Conservation (phyloP, 371 early-diverging fungal species). For the Mortierella polycephala region DNA sequence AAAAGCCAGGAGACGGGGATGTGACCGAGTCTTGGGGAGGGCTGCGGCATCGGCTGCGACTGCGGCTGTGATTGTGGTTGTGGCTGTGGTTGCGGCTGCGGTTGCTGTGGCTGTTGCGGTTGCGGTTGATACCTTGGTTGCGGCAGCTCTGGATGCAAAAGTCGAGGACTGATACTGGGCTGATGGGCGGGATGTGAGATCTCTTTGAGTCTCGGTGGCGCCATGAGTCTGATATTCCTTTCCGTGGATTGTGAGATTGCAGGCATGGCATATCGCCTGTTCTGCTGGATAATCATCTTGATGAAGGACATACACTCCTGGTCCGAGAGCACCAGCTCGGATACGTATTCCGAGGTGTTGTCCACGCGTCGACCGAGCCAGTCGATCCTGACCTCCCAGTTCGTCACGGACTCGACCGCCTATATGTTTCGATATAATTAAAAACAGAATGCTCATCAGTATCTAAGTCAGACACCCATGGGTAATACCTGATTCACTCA, state of each 20-base stretch:
- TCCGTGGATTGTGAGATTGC: constrained; percentile 46
- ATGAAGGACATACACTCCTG: constrained; percentile 54
- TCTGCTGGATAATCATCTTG: constrained; percentile 52
- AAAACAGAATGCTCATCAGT: not conserved
- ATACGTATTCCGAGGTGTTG: constrained; percentile 51
- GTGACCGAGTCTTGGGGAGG: constrained; percentile 17
- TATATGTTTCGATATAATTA: not conserved
- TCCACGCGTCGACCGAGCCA: constrained; percentile 40
- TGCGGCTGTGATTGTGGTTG: constrained; percentile 7
- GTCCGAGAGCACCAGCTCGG: constrained; percentile 49
- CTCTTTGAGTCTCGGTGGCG: constrained; percentile 30
- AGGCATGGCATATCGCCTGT: constrained; percentile 42
- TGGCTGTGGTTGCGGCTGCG: constrained; percentile 14
- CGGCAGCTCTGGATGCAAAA: not conserved
- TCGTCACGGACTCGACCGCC: constrained; percentile 34
- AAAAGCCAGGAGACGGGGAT: constrained; percentile 48
- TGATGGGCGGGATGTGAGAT: constrained; percentile 17
- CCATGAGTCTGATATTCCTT: constrained; percentile 39
- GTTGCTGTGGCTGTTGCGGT: constrained; percentile 3
- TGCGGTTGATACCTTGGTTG: not conserved
- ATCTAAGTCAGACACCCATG: too few relatives aligned
- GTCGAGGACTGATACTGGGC: not conserved
- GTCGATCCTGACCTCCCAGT: constrained; percentile 52
- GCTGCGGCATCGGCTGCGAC: constrained; percentile 1
- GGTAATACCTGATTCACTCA: not conserved